Percentiles rank a stretch among this genome's conserved stretches.
phyloP scores from a whole-genome alignment of 345 rosid species.

The Cardiospermum halicacabum region DNA sequence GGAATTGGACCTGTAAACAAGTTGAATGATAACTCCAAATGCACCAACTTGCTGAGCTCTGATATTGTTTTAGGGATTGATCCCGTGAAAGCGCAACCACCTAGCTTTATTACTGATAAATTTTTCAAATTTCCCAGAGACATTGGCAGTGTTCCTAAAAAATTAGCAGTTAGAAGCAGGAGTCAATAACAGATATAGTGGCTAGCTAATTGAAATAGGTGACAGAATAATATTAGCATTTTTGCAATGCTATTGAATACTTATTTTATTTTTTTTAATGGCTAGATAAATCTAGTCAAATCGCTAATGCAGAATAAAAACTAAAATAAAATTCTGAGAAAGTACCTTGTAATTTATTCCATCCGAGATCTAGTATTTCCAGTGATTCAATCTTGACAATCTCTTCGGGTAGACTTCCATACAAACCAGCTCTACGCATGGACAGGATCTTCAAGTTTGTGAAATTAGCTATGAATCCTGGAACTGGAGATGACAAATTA shows the following conservation, averaged over 20 bases:
- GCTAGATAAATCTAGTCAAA: no score
- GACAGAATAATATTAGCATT: no score
- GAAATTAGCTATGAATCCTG: constrained; percentile 24
- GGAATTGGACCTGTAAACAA: no score
- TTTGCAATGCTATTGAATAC: no score
- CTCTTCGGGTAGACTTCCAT: constrained; percentile 25
- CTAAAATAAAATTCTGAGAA: constrained; percentile 6
- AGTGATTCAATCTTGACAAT: constrained; percentile 24
- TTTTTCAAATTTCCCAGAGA: constrained; percentile 22
- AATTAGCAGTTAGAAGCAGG: constrained; percentile 17
- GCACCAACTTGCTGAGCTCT: no score
- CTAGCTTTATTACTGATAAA: constrained; percentile 18
- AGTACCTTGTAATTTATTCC: constrained; percentile 7
- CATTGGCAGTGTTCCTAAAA: constrained; percentile 31
- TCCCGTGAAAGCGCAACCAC: no score
- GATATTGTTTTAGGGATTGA: no score
- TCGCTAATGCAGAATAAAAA: no score
- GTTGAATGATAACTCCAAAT: no score
- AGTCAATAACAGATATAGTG: constrained; percentile 18
- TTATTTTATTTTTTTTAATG: no score
- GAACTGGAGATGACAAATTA: constrained; percentile 20
- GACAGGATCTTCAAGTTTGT: constrained; percentile 8
- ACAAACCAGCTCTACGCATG: constrained; percentile 12
- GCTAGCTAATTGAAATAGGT: no score
- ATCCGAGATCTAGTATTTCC: constrained; percentile 23